Percentiles rank a stretch among this genome's conserved stretches.
These are phyloP conservation scores for Cryphonectria naterciae DNA, from an alignment of 2,329 filamentous ascomycete species.

Conservation along the genomic window DNA sequence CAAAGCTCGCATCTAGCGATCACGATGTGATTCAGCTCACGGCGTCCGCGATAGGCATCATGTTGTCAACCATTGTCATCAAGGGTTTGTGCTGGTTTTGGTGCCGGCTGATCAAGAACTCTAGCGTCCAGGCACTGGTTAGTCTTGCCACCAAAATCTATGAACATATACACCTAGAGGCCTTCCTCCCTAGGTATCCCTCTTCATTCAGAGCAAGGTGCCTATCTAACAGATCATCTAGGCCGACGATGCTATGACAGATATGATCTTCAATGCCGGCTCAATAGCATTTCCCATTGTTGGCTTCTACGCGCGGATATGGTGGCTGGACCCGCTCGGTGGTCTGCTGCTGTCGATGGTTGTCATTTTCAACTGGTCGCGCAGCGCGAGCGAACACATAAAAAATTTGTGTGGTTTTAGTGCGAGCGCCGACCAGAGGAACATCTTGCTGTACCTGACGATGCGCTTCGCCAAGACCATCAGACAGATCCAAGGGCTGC, in stretches of 20 bases:
- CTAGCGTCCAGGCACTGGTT: slow-evolving; percentile 75
- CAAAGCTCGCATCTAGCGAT: slow-evolving; percentile 63
- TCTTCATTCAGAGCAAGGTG: too few relatives aligned
- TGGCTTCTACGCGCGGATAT: slow-evolving; percentile 74
- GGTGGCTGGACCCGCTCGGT: slow-evolving; percentile 84
- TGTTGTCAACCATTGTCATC: slow-evolving; percentile 79
- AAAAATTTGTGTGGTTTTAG: slow-evolving; percentile 80
- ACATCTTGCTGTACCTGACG: slow-evolving; percentile 84
- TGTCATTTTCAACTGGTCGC: slow-evolving; percentile 79
- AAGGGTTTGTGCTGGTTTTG: slow-evolving; percentile 85
- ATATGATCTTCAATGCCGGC: slow-evolving; percentile 89
- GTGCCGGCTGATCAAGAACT: slow-evolving; percentile 85
- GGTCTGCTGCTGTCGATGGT: slow-evolving; percentile 77
- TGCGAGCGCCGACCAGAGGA: slow-evolving; percentile 79
- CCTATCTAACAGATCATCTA: neutral
- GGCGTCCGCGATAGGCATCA: slow-evolving; percentile 74
- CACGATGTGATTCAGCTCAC: slow-evolving; percentile 75
- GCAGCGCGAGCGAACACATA: slow-evolving; percentile 76
- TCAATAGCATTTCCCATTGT: slow-evolving; percentile 85
- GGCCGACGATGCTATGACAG: slow-evolving; percentile 42
- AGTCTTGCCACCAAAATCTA: neutral
- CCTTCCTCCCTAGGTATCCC: neutral
- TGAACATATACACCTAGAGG: too few relatives aligned
- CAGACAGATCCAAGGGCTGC: slow-evolving; percentile 80
- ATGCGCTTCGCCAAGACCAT: slow-evolving; percentile 93